Conservation (phyloP, 371 early-diverging fungal species). For the Apophysomyces variabilis region DNA sequence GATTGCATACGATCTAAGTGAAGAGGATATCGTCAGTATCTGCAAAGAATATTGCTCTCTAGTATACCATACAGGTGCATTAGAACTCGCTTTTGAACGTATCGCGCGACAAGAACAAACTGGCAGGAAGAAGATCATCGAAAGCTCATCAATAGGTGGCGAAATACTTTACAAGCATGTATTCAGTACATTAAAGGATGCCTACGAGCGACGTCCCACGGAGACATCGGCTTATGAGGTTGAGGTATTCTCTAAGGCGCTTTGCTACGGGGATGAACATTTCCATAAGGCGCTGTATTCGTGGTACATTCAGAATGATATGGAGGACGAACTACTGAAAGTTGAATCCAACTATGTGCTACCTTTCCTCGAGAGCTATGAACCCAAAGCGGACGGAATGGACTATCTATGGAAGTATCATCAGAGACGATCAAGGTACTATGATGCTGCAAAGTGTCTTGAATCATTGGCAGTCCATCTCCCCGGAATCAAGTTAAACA, state of each 20-base stretch:
- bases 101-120: background rate
- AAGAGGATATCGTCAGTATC: background rate
- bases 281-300: background rate
- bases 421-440: background rate
- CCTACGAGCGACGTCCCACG: background rate
- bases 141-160: background rate
- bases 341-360: background rate
- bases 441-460: background rate
- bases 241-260: background rate
- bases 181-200: background rate
- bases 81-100: background rate
- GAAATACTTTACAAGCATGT: background rate
- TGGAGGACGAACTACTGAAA: background rate
- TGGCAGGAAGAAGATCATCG: background rate
- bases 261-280: background rate
- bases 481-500: background rate
- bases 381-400: background rate
- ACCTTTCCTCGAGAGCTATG: background rate
- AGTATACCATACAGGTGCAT: background rate
- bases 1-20: background rate
- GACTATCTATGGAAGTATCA: constrained; percentile 3
- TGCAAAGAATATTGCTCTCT: background rate
- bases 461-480: background rate
- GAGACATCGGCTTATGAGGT: background rate
- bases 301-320: constrained; percentile 1